phyloP scores from a whole-genome alignment of 1,284 basidiomycete species.

The Sporisorium graminicola region DNA sequence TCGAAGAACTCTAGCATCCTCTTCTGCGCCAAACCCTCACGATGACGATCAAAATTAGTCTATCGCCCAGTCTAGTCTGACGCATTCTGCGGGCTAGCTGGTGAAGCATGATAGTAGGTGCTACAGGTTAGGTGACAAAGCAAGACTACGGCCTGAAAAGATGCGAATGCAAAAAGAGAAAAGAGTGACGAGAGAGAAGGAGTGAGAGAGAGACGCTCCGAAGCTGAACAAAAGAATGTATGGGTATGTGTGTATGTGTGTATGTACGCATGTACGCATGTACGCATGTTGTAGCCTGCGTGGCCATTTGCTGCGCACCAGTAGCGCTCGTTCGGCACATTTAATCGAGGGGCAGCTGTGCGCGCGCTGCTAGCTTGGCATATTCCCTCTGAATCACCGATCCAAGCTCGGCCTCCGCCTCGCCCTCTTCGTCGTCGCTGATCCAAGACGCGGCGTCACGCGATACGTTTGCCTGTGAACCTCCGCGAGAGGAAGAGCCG shows the following conservation, averaged over 20 bases:
- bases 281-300: not conserved
- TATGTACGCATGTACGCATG: no score
- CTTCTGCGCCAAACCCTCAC: slow-evolving; percentile 9
- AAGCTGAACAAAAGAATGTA: not conserved
- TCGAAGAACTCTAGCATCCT: slow-evolving; percentile 38
- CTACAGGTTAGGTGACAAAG: slow-evolving; percentile 17
- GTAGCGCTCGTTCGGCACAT: not conserved
- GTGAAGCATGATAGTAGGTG: slow-evolving; percentile 13
- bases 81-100: not conserved
- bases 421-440: slow-evolving; percentile 22
- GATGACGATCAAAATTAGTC: slow-evolving; percentile 17
- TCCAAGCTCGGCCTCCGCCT: slow-evolving; percentile 23
- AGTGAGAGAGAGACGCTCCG: not conserved
- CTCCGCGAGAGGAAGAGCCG: slow-evolving; percentile 12
- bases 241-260: not conserved
- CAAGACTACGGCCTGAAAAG: not conserved
- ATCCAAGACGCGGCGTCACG: not conserved
- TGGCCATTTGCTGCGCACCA: not conserved
- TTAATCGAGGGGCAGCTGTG: slow-evolving; percentile 34
- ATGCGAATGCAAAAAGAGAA: slow-evolving; percentile 12
- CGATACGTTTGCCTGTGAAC: slow-evolving; percentile 9
- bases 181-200: no score
- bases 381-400: slow-evolving; percentile 44
- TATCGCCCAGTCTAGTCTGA: no score
- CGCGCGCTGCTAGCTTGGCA: slow-evolving; percentile 39